Evolutionary conservation across 140 eudicot species (phyloP), one percentile per base, ranked within the genome.

Genomic region (Bidens hawaiensis): DNA sequence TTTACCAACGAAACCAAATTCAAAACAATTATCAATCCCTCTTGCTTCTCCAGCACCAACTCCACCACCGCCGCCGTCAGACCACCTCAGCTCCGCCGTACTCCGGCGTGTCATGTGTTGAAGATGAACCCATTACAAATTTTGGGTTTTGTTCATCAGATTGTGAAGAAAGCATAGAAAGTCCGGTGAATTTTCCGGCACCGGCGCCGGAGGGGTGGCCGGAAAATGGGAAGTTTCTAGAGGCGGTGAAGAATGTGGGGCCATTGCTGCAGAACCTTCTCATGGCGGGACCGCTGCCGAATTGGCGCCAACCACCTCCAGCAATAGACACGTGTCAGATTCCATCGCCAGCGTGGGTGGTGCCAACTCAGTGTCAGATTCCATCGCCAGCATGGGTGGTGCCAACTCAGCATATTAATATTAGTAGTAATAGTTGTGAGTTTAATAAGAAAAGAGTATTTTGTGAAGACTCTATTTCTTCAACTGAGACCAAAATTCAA

Each of bases 281-380:
- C 43, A 71, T 85, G 17, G 94, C 91, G 19, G 97, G 97, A 22
- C 86, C 95, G 15, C 84, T 89, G 7, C 97, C 97, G 4, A 83
- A 80, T 78, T 89, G 97, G 97, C 82, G 84, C 81, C 95, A 83
- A 81, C 95, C 95, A 1, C 97, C 97, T 4, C 97, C 97, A 6
- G 86, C 95, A 49, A 65, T 89, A n/a, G 86, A 89, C 76, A 33
- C 76, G 53, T 67, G 68, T 60, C 81, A 89, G 71, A 85, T 89
- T 49, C 97, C 95, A 21, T 80, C 95, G 22, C 97, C 97, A 9
- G 86, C 95, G 22, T 73, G 82, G 62, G 68, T 61, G n/a, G 18
- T n/a, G n/a, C n/a, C n/a, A n/a, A n/a, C n/a, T n/a, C n/a, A n/a
- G n/a, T n/a, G n/a, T n/a, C n/a, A n/a, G n/a, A n/a, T n/a, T n/a